These are phyloP conservation scores for Chaetomium fimeti DNA, from an alignment of 495 filamentous ascomycete species.

Conservation along the genomic window DNA sequence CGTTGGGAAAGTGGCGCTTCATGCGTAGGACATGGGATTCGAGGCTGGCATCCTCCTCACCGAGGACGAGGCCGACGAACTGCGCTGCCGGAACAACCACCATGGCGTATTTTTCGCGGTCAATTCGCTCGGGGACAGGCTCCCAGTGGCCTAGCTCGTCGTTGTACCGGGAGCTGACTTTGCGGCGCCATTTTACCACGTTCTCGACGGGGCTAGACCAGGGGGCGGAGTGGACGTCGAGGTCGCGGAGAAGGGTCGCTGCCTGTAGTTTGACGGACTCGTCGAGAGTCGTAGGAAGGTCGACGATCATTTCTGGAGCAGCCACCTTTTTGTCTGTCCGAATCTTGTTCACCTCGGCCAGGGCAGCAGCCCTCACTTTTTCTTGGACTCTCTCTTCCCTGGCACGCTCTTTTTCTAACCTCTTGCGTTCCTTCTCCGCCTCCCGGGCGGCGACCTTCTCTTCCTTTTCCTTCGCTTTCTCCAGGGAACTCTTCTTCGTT, in stretches of 20 bases:
- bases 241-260: constrained; percentile 51
- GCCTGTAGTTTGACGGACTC: constrained; percentile 56
- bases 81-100: constrained; percentile 64
- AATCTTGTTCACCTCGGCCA: constrained; percentile 72
- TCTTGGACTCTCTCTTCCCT: constrained; percentile 61
- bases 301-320: constrained; percentile 79
- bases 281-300: constrained; percentile 60
- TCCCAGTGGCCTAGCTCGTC: constrained; percentile 63
- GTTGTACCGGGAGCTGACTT: constrained; percentile 62
- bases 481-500: constrained; percentile 36
- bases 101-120: constrained; percentile 65
- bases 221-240: constrained; percentile 41
- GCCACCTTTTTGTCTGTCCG: constrained; percentile 75
- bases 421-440: constrained; percentile 54
- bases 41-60: constrained; percentile 46
- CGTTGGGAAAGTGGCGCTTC: constrained; percentile 52
- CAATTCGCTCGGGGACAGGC: constrained; percentile 57
- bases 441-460: constrained; percentile 48
- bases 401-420: constrained; percentile 51
- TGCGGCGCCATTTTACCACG: constrained; percentile 73
- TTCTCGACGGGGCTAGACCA: constrained; percentile 54
- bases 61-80: constrained; percentile 62
- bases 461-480: constrained; percentile 38
- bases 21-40: constrained; percentile 60
- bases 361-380: constrained; percentile 65